phyloP scores from a whole-genome alignment of 2,329 filamentous ascomycete species.

The Ophiognomonia clavigignenti-juglandacearum region DNA sequence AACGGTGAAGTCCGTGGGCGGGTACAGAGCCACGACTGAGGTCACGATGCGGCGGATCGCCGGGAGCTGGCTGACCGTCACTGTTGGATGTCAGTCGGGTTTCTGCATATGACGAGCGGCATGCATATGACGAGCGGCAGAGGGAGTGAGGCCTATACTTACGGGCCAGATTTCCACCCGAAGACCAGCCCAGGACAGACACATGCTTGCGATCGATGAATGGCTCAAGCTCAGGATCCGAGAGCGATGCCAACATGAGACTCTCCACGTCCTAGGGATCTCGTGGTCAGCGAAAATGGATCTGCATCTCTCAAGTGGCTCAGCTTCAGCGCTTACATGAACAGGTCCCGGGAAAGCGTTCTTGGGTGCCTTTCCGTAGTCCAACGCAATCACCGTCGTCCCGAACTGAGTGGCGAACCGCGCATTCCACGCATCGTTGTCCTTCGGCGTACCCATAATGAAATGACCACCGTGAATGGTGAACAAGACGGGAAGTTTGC shows the following conservation, averaged over 20 bases:
- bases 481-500: conserved; percentile 5
- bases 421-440: conserved; percentile 10
- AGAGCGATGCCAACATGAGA: conserved; percentile 1
- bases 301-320: not conserved
- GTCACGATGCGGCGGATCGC: conserved; percentile 6
- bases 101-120: no score
- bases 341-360: conserved; percentile 5
- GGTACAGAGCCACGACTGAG: conserved; percentile 11
- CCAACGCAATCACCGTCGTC: conserved; percentile 4
- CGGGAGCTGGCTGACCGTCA: conserved; percentile 4
- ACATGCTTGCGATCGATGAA: conserved; percentile 4
- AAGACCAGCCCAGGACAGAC: conserved; percentile 6
- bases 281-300: not conserved
- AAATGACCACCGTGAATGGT: conserved; percentile 9
- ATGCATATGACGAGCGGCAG: no score
- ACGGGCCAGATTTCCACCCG: conserved; percentile 6
- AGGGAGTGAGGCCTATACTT: no score
- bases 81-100: no score
- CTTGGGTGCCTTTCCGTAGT: conserved; percentile 10
- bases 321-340: not conserved
- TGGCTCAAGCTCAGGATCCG: conserved; percentile 3
- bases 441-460: conserved; percentile 9
- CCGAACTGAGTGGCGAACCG: conserved; percentile 6
- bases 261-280: not conserved
- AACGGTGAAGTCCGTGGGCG: conserved; percentile 7